phyloP scores from a whole-genome alignment of 805 yeast species.

The Schwanniomyces pseudopolymorphus region DNA sequence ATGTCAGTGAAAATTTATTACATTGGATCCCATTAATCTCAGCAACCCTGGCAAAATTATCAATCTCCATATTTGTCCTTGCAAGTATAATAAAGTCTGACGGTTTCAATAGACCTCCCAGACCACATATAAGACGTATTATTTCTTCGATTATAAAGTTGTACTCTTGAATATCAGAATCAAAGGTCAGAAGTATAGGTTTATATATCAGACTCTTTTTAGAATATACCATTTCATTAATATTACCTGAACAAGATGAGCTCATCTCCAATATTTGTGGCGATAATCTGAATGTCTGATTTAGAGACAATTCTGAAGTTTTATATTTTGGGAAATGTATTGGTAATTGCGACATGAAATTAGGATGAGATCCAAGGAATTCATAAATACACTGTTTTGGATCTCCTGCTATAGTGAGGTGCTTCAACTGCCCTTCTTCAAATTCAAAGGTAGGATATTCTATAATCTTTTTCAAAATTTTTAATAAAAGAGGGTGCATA shows the following conservation, averaged over 20 bases:
- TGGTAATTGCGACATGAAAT: constrained; percentile 27
- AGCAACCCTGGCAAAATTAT: constrained; percentile 29
- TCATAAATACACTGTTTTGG: constrained; percentile 68
- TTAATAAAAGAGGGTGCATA: constrained; percentile 51
- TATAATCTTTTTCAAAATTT: constrained; percentile 40
- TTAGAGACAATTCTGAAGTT: constrained; percentile 33
- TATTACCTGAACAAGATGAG: constrained; percentile 15
- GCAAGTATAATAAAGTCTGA: constrained; percentile 55
- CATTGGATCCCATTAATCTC: constrained; percentile 41
- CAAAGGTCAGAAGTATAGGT: constrained; percentile 21
- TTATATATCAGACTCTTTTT: constrained; percentile 15
- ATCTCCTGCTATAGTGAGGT: constrained; percentile 70
- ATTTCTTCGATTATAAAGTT: constrained; percentile 48
- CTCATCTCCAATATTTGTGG: constrained; percentile 55
- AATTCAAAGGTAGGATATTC: constrained; percentile 28
- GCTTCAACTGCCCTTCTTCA: constrained; percentile 30
- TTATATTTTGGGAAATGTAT: constrained; percentile 17
- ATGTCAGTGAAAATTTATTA: constrained; percentile 44
- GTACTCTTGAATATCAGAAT: constrained; percentile 33
- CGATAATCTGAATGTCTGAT: constrained; percentile 60
- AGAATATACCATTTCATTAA: constrained; percentile 10
- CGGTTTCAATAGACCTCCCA: constrained; percentile 42
- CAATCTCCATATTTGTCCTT: constrained; percentile 51
- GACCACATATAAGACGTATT: constrained; percentile 34
- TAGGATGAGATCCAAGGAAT: constrained; percentile 55